These are phyloP conservation scores for Rhizopogon sp. DNA, from an alignment of 768 basidiomycete species.

Conservation along the genomic window DNA sequence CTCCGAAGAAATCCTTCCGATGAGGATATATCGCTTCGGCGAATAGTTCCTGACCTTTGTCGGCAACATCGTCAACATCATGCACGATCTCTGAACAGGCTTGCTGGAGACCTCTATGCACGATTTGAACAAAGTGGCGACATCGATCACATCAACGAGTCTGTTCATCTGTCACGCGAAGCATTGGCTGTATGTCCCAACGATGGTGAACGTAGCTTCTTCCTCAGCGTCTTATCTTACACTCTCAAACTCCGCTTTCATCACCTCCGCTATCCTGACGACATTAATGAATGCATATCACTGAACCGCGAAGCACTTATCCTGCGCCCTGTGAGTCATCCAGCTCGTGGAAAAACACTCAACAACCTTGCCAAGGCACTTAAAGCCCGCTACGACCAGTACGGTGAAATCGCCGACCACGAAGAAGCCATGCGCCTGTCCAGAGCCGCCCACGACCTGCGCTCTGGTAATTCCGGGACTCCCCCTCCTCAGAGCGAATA, in stretches of 20 bases:
- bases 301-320: constrained; percentile 22
- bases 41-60: neutral
- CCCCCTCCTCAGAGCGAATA: too few relatives aligned
- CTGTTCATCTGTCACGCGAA: neutral
- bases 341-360: constrained; percentile 2
- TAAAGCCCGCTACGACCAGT: constrained; percentile 12
- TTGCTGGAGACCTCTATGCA: neutral
- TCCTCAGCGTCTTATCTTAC: neutral
- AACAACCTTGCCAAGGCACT: constrained; percentile 11
- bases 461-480: neutral
- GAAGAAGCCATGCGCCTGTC: constrained; percentile 19
- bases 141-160: neutral
- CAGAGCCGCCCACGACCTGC: constrained; percentile 19
- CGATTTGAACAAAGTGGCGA: neutral
- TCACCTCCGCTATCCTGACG: neutral
- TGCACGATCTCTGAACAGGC: neutral
- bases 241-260: neutral
- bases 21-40: neutral
- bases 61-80: neutral
- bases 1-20: neutral
- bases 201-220: neutral
- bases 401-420: constrained; percentile 15
- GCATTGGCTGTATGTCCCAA: constrained; percentile 15
- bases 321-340: constrained; percentile 30
- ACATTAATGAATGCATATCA: neutral